phyloP scores from a whole-genome alignment of 2,329 filamentous ascomycete species.

The Colletotrichum viniferum region DNA sequence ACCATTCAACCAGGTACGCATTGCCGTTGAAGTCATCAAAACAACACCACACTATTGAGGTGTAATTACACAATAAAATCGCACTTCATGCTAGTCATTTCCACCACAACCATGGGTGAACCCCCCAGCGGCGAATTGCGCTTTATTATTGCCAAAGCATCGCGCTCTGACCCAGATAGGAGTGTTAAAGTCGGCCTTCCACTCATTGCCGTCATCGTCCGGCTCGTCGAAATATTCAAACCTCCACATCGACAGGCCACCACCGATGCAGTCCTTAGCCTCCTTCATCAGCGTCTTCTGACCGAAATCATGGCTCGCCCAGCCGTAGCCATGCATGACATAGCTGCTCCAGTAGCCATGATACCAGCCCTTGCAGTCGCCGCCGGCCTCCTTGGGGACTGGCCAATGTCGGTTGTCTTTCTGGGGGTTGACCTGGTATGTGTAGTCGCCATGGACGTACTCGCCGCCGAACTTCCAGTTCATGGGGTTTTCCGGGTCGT shows the following conservation, averaged over 20 bases:
- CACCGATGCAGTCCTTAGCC: constrained; percentile 25
- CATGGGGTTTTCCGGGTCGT: constrained; percentile 29
- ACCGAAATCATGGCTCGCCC: constrained; percentile 27
- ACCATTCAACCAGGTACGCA: not conserved
- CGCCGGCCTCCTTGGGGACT: constrained; percentile 21
- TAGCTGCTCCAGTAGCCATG: constrained; percentile 24
- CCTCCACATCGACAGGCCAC: constrained; percentile 25
- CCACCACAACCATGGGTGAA: not conserved
- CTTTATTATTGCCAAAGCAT: constrained; percentile 25
- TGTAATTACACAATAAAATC: not conserved
- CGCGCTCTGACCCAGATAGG: constrained; percentile 24
- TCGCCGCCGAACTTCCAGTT: constrained; percentile 34
- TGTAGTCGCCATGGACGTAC: constrained; percentile 27
- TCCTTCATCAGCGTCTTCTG: constrained; percentile 26
- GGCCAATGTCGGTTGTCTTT: constrained; percentile 26
- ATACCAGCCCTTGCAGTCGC: constrained; percentile 26
- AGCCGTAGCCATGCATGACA: constrained; percentile 27
- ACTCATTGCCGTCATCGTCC: constrained; percentile 26
- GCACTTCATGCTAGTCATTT: not conserved
- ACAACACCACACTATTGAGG: not conserved
- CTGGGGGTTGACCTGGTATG: constrained; percentile 26
- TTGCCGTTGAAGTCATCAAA: not conserved
- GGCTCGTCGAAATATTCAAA: constrained; percentile 30
- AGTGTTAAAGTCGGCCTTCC: constrained; percentile 26
- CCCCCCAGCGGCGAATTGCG: not conserved